Conservation (phyloP, 2,329 filamentous ascomycete species). For the Albophoma yamanashiensis region DNA sequence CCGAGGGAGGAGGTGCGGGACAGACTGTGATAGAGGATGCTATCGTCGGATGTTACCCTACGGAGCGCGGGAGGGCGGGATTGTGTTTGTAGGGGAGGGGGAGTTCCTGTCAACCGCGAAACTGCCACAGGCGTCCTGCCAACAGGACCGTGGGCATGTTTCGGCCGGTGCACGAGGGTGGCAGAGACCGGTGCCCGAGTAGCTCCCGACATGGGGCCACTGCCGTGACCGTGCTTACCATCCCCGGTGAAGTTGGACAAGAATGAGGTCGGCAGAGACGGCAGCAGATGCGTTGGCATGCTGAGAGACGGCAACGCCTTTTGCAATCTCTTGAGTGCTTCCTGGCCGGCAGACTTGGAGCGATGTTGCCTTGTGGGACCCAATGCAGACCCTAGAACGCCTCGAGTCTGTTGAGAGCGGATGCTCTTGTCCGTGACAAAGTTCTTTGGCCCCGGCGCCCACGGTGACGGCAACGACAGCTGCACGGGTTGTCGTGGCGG, state of each 20-base stretch:
- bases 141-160: no score
- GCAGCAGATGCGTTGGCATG: conserved; percentile 18
- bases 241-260: conserved; percentile 23
- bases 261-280: conserved; percentile 32
- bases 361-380: conserved; percentile 34
- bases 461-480: conserved; percentile 15
- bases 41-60: conserved; percentile 50
- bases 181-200: not conserved
- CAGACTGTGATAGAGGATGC: conserved; percentile 62
- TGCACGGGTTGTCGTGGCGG: conserved; percentile 1
- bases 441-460: conserved; percentile 14
- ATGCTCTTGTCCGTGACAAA: conserved; percentile 4
- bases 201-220: not conserved
- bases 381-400: conserved; percentile 33
- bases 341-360: conserved; percentile 44
- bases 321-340: conserved; percentile 45
- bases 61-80: conserved; percentile 16
- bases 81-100: not conserved
- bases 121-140: not conserved
- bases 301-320: conserved; percentile 44
- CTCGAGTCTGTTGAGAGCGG: conserved; percentile 14
- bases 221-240: conserved; percentile 6
- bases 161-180: not conserved
- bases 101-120: not conserved
- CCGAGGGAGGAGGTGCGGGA: conserved; percentile 76